Base-by-base conservation (phyloP, 176 grass and related monocot genomes). In the Oropetium thomaeum region DNA sequence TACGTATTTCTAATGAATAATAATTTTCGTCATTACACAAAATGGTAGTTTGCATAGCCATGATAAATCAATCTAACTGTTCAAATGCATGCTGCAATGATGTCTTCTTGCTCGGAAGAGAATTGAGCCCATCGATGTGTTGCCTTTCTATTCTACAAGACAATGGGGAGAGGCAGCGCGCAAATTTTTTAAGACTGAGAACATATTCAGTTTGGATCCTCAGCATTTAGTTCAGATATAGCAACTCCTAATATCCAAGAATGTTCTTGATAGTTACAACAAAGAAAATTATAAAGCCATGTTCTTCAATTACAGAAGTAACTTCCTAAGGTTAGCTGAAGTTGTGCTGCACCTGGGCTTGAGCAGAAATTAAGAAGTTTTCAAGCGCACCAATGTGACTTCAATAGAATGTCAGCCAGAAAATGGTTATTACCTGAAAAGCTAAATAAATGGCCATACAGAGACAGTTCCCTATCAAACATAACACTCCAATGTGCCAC, bases 391-490 rank as follows among this genome's bases (percentile, higher is more conserved):
- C 0, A 22, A 27, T 39, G n/a, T n/a, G n/a, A n/a, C n/a, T n/a
- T n/a, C n/a, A n/a, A 37, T 0, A 12, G 14, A 10, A 2, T 22
- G 20, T 17, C 11, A 81, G 37, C 55, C 20, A 37, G 38, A 34
- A 71, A 65, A 82, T 49, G 38, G 8, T 2, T 30, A 71, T 31
- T 90, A 97, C 90, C 95, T 97, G 95, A 6, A 97, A 70, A 70
- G 89, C 88, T 55, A 93, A 84, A 85, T 93, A 97, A 67, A 38
- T 84, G 69, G 90, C 90, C 88, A 91, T 89, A 74, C 88, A 93
- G 13, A 93, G 55, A 82, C 88, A 97, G 49, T 97, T 93, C 74
- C 88, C 94, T 81, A 93, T 81, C 80, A 97, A 89, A 58, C 88
- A 97, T 13, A 91, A 30, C 53, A 93, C 78, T 83, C 94, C 88